Conservation (phyloP, 2,329 filamentous ascomycete species). For the Apiospora koreana region DNA sequence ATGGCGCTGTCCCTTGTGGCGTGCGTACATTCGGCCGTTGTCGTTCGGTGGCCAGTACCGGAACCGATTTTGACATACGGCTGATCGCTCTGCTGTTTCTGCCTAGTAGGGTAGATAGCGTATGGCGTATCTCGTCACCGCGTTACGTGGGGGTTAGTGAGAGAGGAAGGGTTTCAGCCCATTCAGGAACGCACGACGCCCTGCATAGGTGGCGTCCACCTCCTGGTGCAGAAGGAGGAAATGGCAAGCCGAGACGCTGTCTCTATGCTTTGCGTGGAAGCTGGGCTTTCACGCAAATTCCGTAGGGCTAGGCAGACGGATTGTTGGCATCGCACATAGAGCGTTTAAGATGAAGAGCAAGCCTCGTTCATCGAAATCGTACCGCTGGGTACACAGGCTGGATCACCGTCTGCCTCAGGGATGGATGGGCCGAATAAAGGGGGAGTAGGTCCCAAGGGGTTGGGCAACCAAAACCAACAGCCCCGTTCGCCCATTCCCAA, state of each 20-base stretch:
- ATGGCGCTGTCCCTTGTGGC: neutral
- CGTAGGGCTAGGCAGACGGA: neutral
- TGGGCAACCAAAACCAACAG: neutral
- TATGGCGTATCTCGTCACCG: neutral
- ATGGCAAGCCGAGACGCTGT: neutral
- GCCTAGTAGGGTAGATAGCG: neutral
- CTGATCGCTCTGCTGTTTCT: neutral
- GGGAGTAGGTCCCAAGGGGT: neutral
- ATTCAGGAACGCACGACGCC: neutral
- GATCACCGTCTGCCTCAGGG: neutral
- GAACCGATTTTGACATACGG: neutral
- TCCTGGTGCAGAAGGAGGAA: neutral
- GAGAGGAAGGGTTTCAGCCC: neutral
- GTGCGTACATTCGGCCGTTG: neutral
- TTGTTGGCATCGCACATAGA: neutral
- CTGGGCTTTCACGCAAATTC: neutral
- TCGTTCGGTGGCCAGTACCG: neutral
- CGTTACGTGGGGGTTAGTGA: neutral
- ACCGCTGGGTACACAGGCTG: neutral
- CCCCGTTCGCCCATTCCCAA: neutral
- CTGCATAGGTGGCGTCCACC: neutral
- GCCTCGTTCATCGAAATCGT: neutral
- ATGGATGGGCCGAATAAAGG: neutral
- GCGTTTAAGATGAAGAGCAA: neutral
- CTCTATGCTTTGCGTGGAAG: neutral